Base-by-base conservation (phyloP, 108 stramenopile species). In the Nannochloropsis oceanica region DNA sequence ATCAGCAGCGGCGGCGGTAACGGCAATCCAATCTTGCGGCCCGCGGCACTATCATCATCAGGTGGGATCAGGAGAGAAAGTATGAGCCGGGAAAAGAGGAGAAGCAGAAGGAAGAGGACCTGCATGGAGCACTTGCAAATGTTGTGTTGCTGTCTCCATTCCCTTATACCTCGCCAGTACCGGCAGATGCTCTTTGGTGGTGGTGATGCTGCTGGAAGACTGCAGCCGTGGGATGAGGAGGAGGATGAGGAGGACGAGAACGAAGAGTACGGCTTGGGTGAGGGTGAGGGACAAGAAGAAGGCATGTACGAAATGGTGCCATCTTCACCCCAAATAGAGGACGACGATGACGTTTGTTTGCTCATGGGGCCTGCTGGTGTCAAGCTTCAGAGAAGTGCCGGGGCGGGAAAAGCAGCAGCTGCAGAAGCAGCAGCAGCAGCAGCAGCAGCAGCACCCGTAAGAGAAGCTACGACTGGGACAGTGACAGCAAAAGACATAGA, bases 41-140 rank as follows among this genome's bases (percentile, higher is more conserved):
- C 59, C n/a, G 59, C n/a, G 22, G 22, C n/a, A 18, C 22, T 73
- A n/a, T n/a, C 22, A 73, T n/a, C 9, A n/a, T 2, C 59, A n/a
- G 59, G 10, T 18, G 59, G 59, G 59, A 18, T 73, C 5, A 18
- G 22, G 59, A 73, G 59, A 1, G 22, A 9, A 73, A 73, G 59
- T 7, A 3, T n/a, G 18, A 73, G 59, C 18, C 59, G 22, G 2
- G n/a, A 73, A 85, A 85, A 13, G 95, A 96, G 86, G 93, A 95
- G 85, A 82, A 92, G 43, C 80, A 90, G 13, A 92, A 92, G 42
- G n/a, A 73, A 12, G 92, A 92, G 42, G n/a, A 73, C 42, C 85
- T 95, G 82, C 44, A 5, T 73, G 2, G 59, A 73, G 59, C 59
- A 73, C 22, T 73, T 73, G 59, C 59, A 73, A 18, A 73, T 73